Conservation (phyloP, 2,329 filamentous ascomycete species). For the Botryotinia calthae region DNA sequence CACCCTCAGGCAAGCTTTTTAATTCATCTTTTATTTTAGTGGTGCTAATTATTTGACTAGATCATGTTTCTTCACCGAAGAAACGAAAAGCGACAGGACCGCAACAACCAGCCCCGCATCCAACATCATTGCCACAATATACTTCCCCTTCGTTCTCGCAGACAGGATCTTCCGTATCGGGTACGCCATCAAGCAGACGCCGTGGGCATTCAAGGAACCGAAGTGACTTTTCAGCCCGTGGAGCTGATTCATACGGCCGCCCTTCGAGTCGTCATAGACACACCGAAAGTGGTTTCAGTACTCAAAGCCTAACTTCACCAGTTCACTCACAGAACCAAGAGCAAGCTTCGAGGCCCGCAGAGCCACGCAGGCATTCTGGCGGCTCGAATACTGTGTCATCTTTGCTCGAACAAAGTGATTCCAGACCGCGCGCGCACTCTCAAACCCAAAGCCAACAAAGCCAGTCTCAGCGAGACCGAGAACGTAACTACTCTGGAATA, state of each 20-base stretch:
- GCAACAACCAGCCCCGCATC: slow-evolving; percentile 48
- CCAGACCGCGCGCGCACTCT: slow-evolving; percentile 27
- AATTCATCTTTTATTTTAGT: slow-evolving; percentile 43
- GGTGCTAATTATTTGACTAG: slow-evolving; percentile 42
- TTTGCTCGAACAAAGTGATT: slow-evolving; percentile 35
- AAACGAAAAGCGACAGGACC: slow-evolving; percentile 75
- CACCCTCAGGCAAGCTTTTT: slow-evolving; percentile 66
- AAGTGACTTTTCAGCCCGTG: slow-evolving; percentile 54
- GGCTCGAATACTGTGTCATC: slow-evolving; percentile 36
- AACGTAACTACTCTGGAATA: slow-evolving; percentile 5
- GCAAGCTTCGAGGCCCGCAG: slow-evolving; percentile 24
- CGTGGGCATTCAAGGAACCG: slow-evolving; percentile 62
- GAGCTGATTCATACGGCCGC: slow-evolving; percentile 40
- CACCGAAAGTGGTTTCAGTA: slow-evolving; percentile 33
- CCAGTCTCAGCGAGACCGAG: slow-evolving; percentile 28
- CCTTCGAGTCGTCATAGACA: slow-evolving; percentile 42
- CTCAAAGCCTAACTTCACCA: slow-evolving; percentile 30
- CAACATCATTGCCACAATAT: slow-evolving; percentile 46
- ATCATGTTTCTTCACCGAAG: slow-evolving; percentile 73
- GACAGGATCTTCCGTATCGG: slow-evolving; percentile 51
- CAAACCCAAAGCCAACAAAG: slow-evolving; percentile 31
- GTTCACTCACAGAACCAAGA: slow-evolving; percentile 21
- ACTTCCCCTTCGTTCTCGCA: slow-evolving; percentile 57
- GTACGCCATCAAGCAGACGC: slow-evolving; percentile 53
- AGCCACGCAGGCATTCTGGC: slow-evolving; percentile 32